Evolutionary conservation across 108 stramenopile species (phyloP), one percentile per base, ranked within the genome.

Genomic region (Craspedostauros australis): DNA sequence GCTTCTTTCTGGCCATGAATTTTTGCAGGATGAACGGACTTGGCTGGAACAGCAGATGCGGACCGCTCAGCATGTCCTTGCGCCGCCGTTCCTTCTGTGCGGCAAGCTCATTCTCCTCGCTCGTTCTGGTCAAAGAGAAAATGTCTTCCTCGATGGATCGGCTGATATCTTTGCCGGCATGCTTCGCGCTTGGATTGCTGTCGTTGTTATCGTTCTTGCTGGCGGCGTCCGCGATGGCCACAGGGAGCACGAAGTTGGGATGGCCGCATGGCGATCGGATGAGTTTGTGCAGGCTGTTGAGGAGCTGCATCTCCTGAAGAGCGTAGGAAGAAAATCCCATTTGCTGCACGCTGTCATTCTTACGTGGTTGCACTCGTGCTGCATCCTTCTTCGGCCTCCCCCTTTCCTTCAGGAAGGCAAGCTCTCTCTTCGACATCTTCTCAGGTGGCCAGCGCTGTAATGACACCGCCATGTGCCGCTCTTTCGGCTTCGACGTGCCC

Each of bases 381-480:
- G 72, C 59, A 24, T 47, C 27, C 8, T 54, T 57, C 16, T 44
- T 43, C 14, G 49, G 26, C 50, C 45, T 66, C 23, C 57, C 67
- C 23, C 24, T 26, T 30, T 73, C 66, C 21, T 52, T 63, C 22
- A 45, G 15, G 12, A 43, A 40, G n/a, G 22, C 31, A 42, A 72
- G 64, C 54, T 91, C 89, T 31, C 76, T 64, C 25, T 62, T 63
- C 28, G 68, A 70, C 15, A 86, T 70, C 57, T 91, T 91, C 39
- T 86, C 82, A n/a, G 84, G 66, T 7, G 89, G 89, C 89, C 89
- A 91, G 16, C 82, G 79, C 51, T 85, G 83, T 20, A 87, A 41
- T 24, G 89, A 91, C 4, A 91, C 79, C 7, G 86, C 80, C 43
- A 82, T 66, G 34, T 64, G 79, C 14, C 60, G 60, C 57, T 78